Evolutionary conservation across 2,329 filamentous ascomycete species (phyloP), one percentile per base, ranked within the genome.

Genomic region (Madurella fahalii): DNA sequence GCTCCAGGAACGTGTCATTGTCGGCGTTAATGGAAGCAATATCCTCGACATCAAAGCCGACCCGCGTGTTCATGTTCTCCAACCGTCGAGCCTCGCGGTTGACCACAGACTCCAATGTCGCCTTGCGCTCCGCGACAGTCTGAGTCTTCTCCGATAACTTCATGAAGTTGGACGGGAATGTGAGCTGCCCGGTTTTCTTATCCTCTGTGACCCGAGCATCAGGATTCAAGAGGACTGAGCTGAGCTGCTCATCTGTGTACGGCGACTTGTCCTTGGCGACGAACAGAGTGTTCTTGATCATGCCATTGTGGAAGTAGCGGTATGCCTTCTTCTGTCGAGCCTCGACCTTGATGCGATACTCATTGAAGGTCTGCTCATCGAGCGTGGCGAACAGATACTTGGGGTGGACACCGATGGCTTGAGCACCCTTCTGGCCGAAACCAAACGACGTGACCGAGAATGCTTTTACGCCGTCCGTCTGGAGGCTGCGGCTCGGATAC

Each of bases 401-500:
- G 68, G 95, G 90, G 72, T 99, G 94, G 50, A 99, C 87, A 79
- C 93, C 94, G 67, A 99, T 95, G 42, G 89, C 93, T 74, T 99
- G 95, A 25, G 94, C 90, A 69, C 94, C 94, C 84, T 99, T 99
- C 74, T 99, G 94, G 64, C 94, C 94, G 79, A 99, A 99, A 74
- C 94, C 94, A 72, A 99, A 99, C 0, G 95, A 99, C 7, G 95
- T 99, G 61, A 99, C 90, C 1, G 91, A 96, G 82, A 99, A 97
- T 13, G 94, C 95, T 77, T 97, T 99, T 79, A 99, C 81, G 60
- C 94, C 94, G 67, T 99, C 94, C 8, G 94, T 99, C 78, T 99
- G 94, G 65, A 99, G 92, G 72, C 85, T 89, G 66, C 89, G 89
- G 75, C 89, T 96, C 45, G 94, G 94, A 75, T 96, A 99, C 61